Evolutionary conservation across 1,284 basidiomycete genomes (phyloP).

Genomic region (Cutaneotrichosporon daszewskae): DNA sequence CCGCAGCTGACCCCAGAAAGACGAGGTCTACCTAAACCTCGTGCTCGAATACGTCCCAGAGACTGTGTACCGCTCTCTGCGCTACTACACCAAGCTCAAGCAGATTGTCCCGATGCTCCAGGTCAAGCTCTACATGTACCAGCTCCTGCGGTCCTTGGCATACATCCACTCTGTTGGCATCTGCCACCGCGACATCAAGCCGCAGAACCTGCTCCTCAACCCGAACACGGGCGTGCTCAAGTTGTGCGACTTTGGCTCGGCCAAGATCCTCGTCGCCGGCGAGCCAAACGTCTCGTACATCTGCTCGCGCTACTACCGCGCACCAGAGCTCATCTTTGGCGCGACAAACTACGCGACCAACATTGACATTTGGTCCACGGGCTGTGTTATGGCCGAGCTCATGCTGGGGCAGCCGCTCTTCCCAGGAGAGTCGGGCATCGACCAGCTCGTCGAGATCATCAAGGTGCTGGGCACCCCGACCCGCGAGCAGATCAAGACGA

Average conservation of each 20-base stretch:
- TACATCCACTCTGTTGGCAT: constrained; percentile 54
- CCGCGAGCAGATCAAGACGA: constrained; percentile 99
- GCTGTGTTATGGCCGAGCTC: constrained; percentile 99
- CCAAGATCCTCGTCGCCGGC: constrained; percentile 94
- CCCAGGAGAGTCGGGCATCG: constrained; percentile 99
- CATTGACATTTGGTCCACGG: constrained; percentile 99
- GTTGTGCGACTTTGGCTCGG: constrained; percentile 97
- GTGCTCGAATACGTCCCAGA: constrained; percentile 99
- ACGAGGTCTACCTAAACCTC: constrained; percentile 99
- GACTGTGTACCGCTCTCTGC: constrained; percentile 96
- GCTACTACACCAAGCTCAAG: constrained; percentile 99
- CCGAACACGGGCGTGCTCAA: constrained; percentile 94
- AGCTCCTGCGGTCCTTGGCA: constrained; percentile 66
- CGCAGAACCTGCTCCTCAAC: constrained; percentile 95
- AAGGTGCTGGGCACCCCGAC: constrained; percentile 98
- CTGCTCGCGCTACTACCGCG: constrained; percentile 98
- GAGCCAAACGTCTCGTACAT: constrained; percentile 99
- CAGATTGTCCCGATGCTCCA: constrained; percentile 99
- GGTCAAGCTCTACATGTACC: constrained; percentile 66
- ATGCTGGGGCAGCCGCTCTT: constrained; percentile 99
- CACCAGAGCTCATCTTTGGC: constrained; percentile 98
- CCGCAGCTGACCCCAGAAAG: constrained; percentile 48
- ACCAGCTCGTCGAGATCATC: constrained; percentile 99
- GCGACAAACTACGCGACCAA: constrained; percentile 99
- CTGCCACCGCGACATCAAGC: constrained; percentile 97